Evolutionary conservation across 768 basidiomycete genomes (phyloP).

Genomic region (Nevesoporus exiguus): DNA sequence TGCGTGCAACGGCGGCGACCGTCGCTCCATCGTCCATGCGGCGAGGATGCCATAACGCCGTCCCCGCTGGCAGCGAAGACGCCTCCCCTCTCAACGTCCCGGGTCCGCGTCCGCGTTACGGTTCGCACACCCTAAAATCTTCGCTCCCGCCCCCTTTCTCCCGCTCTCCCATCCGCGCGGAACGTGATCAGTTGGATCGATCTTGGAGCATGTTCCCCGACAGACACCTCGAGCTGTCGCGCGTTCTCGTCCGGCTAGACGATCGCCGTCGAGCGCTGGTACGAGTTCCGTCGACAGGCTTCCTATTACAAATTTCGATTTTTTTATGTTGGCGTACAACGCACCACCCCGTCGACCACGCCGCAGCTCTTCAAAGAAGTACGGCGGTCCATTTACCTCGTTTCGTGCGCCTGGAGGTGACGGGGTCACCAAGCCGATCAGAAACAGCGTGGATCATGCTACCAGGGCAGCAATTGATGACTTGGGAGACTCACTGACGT

Average conservation of each 20-base stretch:
- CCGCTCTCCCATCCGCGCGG: not conserved
- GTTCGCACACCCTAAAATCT: not conserved
- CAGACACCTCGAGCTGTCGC: not conserved
- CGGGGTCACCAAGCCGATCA: conserved; percentile 11
- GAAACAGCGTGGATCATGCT: conserved; percentile 11
- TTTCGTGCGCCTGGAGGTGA: not conserved
- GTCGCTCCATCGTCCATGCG: no score
- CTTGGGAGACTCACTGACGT: conserved; percentile 1
- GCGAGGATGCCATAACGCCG: not conserved
- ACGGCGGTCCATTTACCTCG: not conserved
- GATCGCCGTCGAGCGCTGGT: not conserved
- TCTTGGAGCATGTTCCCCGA: not conserved
- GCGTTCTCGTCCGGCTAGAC: not conserved
- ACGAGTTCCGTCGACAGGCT: no score
- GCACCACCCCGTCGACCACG: not conserved
- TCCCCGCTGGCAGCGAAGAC: not conserved
- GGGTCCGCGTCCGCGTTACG: not conserved
- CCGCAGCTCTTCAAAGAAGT: not conserved
- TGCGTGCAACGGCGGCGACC: not conserved
- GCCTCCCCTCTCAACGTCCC: not conserved
- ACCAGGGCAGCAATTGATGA: conserved; percentile 3
- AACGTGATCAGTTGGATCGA: not conserved
- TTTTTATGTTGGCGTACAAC: not conserved
- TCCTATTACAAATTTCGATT: not conserved
- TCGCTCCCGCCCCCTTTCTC: no score